phyloP scores from a whole-genome alignment of 768 basidiomycete genomes.

The Serendipita sp. region DNA sequence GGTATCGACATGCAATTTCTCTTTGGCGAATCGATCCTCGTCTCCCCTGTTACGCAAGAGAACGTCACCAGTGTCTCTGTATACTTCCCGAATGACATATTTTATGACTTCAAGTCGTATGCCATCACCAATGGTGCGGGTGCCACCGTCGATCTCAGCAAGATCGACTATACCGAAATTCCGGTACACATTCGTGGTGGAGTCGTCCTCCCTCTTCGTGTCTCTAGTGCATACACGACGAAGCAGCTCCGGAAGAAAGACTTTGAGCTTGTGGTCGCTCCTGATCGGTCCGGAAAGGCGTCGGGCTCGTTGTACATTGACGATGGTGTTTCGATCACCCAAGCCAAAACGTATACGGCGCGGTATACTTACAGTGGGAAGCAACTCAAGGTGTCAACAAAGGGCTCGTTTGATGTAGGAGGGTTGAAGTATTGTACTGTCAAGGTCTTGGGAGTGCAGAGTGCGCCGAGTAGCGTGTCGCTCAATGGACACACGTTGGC shows the following conservation, averaged over 20 bases:
- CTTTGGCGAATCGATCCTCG: slow-evolving; percentile 50
- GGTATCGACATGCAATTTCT: slow-evolving; percentile 53
- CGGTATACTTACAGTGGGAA: neutral
- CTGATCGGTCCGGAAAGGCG: neutral
- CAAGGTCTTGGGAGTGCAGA: neutral
- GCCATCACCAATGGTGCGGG: slow-evolving; percentile 29
- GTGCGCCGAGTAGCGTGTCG: neutral
- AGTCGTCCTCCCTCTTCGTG: slow-evolving; percentile 46
- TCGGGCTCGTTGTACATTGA: slow-evolving; percentile 7
- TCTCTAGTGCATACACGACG: slow-evolving; percentile 4
- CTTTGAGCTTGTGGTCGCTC: neutral
- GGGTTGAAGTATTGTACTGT: neutral
- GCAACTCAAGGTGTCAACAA: neutral
- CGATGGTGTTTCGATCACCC: slow-evolving; percentile 1
- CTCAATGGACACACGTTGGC: neutral
- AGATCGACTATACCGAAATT: slow-evolving; percentile 58
- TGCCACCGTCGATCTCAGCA: slow-evolving; percentile 25
- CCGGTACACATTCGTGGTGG: slow-evolving; percentile 62
- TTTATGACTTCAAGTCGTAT: slow-evolving; percentile 26
- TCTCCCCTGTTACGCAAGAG: slow-evolving; percentile 58
- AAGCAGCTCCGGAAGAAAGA: neutral
- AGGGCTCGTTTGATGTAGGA: neutral
- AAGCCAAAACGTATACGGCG: neutral
- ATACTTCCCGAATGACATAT: slow-evolving; percentile 15
- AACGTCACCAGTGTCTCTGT: slow-evolving; percentile 54